Evolutionary conservation across 768 basidiomycete species (phyloP).

Genomic region (Pleurotus cornucopiae): DNA sequence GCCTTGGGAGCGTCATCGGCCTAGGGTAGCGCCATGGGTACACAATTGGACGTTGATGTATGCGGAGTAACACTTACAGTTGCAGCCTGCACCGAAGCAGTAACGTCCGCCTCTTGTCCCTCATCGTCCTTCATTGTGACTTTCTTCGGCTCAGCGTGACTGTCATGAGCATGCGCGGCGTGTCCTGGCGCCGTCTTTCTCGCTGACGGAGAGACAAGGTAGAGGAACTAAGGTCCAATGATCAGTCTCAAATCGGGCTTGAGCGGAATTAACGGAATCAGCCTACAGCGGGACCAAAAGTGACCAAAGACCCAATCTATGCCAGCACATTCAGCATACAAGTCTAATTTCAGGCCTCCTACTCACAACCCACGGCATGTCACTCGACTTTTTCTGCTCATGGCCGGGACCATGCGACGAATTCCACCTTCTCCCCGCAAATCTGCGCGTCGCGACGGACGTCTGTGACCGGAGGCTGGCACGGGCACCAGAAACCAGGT

Average conservation of each 20-base stretch:
- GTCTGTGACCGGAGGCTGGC: conserved; percentile 7
- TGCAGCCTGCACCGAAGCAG: conserved; percentile 9
- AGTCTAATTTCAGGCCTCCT: too few species aligned
- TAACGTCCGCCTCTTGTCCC: conserved; percentile 11
- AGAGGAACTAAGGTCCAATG: conserved; percentile 9
- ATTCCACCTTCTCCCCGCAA: conserved; percentile 11
- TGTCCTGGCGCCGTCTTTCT: conserved; percentile 6
- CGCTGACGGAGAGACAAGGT: conserved; percentile 14
- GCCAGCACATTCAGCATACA: not conserved
- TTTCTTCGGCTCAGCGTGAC: not conserved
- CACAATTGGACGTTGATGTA: not conserved
- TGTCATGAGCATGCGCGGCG: conserved; percentile 8
- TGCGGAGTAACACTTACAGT: conserved; percentile 4
- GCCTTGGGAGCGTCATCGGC: conserved; percentile 13
- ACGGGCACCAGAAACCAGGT: conserved; percentile 7
- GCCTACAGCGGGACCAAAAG: conserved; percentile 13
- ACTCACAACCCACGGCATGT: conserved; percentile 16
- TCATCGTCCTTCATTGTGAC: conserved; percentile 16
- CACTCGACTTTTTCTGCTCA: conserved; percentile 11
- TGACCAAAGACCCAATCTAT: conserved; percentile 14
- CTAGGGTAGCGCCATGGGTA: conserved; percentile 1
- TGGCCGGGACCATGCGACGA: conserved; percentile 9
- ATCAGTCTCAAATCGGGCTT: not conserved
- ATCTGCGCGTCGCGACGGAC: not conserved
- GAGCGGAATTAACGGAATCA: not conserved